Base-by-base conservation (phyloP, 192 early-diverging fungal genomes). In the Podila epicladia region DNA sequence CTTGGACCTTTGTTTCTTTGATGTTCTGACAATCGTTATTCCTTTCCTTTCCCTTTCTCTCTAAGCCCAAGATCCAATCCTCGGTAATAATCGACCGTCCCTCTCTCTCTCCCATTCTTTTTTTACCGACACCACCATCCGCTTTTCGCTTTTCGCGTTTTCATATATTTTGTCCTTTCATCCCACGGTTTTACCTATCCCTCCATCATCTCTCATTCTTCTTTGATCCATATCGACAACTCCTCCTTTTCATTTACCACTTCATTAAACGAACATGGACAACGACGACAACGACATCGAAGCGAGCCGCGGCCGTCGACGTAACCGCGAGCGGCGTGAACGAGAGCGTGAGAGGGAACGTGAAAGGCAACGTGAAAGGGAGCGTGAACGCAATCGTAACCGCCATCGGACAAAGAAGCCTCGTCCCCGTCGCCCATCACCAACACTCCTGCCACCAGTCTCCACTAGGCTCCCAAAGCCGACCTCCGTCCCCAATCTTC, bases 401-500 rank as follows among this genome's bases (percentile, higher is more conserved):
- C 53, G 9, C 24, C n/a, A 2, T 24, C 53, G 53, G 24, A 26
- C 20, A 22, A 12, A 17, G 20, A 26, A 4, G 17, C 53, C 41
- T 17, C 41, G 53, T 24, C n/a, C 5, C 53, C 53, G 53, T 26
- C 20, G 24, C 53, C 12, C n/a, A 12, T 22, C 12, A 9, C 53
- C 53, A n/a, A 55, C 53, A 24, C 53, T 55, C n/a, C 53, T 55
- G 24, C 53, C 53, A 24, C 53, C 53, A n/a, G 53, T 55, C 53
- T 55, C 5, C 53, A 55, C 53, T 22, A 24, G 20, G 2, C 53
- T 9, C 24, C 53, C 53, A 55, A 55, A 55, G 53, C 53, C 53
- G 24, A 55, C 53, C 11, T 55, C 53, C 24, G n/a, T 55, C 24
- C 53, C 53, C 12, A 55, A 55, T 26, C 22, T n/a, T 15, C 41